A percentile compares a stretch with the other conserved stretches of the same genome.
Evolutionary conservation across 1,284 basidiomycete genomes (phyloP).

Genomic region (Ustilago cynodontis): DNA sequence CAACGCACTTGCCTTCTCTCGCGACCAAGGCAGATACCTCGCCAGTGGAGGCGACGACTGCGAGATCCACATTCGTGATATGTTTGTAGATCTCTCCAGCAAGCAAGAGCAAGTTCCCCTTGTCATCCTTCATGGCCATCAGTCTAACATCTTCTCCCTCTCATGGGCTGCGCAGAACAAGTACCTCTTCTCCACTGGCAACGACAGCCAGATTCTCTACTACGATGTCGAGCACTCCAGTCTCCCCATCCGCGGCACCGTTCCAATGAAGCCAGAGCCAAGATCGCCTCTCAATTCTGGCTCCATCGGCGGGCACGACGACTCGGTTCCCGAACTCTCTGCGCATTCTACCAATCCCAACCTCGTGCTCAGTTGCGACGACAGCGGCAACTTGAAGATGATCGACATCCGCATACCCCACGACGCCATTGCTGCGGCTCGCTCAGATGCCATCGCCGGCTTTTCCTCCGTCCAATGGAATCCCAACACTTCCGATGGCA

Average conservation of each 20-base stretch:
- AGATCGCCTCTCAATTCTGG: conserved; percentile 15
- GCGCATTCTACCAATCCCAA: conserved; percentile 35
- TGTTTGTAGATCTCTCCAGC: conserved; percentile 22
- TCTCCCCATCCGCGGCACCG: conserved; percentile 18
- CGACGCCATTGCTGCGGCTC: conserved; percentile 17
- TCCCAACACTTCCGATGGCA: conserved; percentile 40
- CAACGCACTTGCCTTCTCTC: conserved; percentile 46
- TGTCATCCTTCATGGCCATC: conserved; percentile 31
- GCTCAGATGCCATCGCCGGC: conserved; percentile 20
- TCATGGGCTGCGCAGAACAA: conserved; percentile 38
- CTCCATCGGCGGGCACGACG: conserved; percentile 32
- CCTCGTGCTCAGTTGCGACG: conserved; percentile 41
- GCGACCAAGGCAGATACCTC: conserved; percentile 34
- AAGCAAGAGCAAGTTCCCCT: conserved; percentile 11
- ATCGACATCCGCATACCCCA: conserved; percentile 33
- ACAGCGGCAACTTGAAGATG: conserved; percentile 30
- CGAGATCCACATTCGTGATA: conserved; percentile 39
- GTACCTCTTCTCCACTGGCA: conserved; percentile 41
- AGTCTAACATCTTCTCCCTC: conserved; percentile 51
- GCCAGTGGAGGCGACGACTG: conserved; percentile 39
- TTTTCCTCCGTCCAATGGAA: conserved; percentile 47
- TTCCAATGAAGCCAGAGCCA: neutral
- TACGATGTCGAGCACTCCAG: conserved; percentile 46
- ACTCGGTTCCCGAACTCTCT: conserved; percentile 37
- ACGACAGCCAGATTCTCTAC: conserved; percentile 41